A percentile compares a stretch with the other conserved stretches of the same genome.
phyloP scores from a whole-genome alignment of 495 filamentous ascomycete species.

The Stereocaulon alpinum region DNA sequence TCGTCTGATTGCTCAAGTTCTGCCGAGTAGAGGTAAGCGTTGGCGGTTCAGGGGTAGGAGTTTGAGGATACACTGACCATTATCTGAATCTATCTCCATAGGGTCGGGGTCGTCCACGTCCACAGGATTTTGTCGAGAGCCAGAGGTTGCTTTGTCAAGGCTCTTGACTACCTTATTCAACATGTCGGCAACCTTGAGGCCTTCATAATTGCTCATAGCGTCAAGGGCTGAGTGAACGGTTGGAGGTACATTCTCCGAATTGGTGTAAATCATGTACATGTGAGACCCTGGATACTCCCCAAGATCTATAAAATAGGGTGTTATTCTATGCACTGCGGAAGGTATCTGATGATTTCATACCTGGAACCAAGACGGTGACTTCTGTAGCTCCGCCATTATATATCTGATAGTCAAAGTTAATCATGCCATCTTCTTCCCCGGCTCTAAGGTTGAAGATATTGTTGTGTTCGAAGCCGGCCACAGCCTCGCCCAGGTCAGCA shows the following conservation, averaged over 20 bases:
- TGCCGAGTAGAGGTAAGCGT: neutral
- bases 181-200: slow-evolving; percentile 27
- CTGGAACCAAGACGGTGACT: slow-evolving; percentile 44
- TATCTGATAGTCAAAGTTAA: slow-evolving; percentile 43
- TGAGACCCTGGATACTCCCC: slow-evolving; percentile 56
- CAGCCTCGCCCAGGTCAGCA: slow-evolving; percentile 39
- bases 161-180: slow-evolving; percentile 32
- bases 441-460: slow-evolving; percentile 38
- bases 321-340: neutral
- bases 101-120: slow-evolving; percentile 12
- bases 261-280: slow-evolving; percentile 49
- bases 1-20: slow-evolving; percentile 23
- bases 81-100: slow-evolving; percentile 18
- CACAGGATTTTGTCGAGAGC: slow-evolving; percentile 12
- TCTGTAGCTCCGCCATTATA: slow-evolving; percentile 28
- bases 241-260: slow-evolving; percentile 38
- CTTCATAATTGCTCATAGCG: slow-evolving; percentile 26
- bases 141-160: slow-evolving; percentile 28
- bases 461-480: slow-evolving; percentile 24
- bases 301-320: slow-evolving; percentile 34
- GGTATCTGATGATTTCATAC: slow-evolving; percentile 27
- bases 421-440: slow-evolving; percentile 53
- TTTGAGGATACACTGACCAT: neutral
- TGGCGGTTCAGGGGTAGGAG: slow-evolving; percentile 10
- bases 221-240: slow-evolving; percentile 39